Percentiles rank a stretch among this genome's conserved stretches.
Evolutionary conservation across 2,329 filamentous ascomycete species (phyloP).

Genomic region (Cryphonectria carpinicola): DNA sequence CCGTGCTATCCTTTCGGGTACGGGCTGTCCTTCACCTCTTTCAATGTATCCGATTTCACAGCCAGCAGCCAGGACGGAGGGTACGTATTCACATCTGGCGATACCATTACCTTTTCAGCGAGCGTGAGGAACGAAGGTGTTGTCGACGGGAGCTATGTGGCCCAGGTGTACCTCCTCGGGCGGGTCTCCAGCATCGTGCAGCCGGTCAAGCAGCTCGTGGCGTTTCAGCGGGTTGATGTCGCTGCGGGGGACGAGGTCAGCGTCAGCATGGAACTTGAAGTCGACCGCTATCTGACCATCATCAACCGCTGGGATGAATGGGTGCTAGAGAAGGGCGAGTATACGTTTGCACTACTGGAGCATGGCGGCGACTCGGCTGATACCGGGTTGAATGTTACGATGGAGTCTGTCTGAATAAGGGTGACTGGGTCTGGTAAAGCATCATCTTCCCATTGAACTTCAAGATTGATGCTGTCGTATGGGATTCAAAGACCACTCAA

Average conservation of each 20-base stretch:
- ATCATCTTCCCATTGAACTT: not conserved
- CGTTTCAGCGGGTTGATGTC: constrained; percentile 46
- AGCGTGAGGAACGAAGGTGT: constrained; percentile 41
- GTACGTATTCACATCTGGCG: constrained; percentile 22
- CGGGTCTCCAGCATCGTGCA: constrained; percentile 46
- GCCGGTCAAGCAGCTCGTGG: constrained; percentile 48
- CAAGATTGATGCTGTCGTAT: not conserved
- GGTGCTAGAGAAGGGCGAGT: constrained; percentile 48
- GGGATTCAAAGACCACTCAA: not conserved
- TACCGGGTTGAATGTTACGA: constrained; percentile 43
- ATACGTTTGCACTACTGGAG: constrained; percentile 47
- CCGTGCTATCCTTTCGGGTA: constrained; percentile 42
- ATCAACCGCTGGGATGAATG: constrained; percentile 47
- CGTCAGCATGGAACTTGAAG: constrained; percentile 43
- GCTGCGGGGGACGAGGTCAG: constrained; percentile 37
- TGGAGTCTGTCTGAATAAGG: constrained; percentile 39
- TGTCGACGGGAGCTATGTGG: constrained; percentile 43
- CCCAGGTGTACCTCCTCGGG: constrained; percentile 46
- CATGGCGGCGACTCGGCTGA: constrained; percentile 43
- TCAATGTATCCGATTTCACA: constrained; percentile 36
- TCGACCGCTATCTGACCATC: constrained; percentile 46
- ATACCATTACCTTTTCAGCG: constrained; percentile 42
- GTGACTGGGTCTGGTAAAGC: not conserved
- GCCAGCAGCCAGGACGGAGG: not conserved
- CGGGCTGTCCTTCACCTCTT: constrained; percentile 41